phyloP scores from a whole-genome alignment of 1,284 basidiomycete genomes.

The Ganoderma meredithae region DNA sequence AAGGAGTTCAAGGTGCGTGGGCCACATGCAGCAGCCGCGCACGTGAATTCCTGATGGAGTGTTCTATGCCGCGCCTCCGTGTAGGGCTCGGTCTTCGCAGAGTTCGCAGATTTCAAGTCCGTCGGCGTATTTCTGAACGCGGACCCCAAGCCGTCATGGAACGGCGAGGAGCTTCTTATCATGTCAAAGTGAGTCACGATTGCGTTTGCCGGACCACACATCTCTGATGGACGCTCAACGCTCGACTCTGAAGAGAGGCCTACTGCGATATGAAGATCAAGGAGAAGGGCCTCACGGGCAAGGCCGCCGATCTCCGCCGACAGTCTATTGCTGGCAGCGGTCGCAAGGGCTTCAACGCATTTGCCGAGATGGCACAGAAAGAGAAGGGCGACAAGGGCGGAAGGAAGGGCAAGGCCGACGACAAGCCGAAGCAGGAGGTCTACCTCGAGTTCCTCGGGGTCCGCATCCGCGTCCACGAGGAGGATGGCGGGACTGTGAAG shows the following conservation, averaged over 20 bases:
- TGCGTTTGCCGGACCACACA: background rate
- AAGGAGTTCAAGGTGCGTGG: constrained; percentile 83
- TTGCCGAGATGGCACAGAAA: constrained; percentile 77
- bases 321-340: constrained; percentile 57
- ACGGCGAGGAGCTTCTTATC: constrained; percentile 76
- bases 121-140: constrained; percentile 82
- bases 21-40: background rate
- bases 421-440: constrained; percentile 60
- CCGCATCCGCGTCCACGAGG: constrained; percentile 69
- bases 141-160: constrained; percentile 82
- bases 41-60: constrained; percentile 1
- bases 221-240: background rate
- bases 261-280: constrained; percentile 98
- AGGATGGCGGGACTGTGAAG: constrained; percentile 73
- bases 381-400: constrained; percentile 46
- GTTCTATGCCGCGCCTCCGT: background rate
- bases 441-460: constrained; percentile 76
- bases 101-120: constrained; percentile 81
- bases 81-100: constrained; percentile 92
- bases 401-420: constrained; percentile 49
- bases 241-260: constrained; percentile 62
- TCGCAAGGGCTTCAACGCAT: constrained; percentile 85
- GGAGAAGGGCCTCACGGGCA: constrained; percentile 88
- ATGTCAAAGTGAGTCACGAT: constrained; percentile 81
- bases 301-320: constrained; percentile 63